Base-by-base conservation (phyloP, 768 basidiomycete genomes). In the Candolleomyces aberdarensis region DNA sequence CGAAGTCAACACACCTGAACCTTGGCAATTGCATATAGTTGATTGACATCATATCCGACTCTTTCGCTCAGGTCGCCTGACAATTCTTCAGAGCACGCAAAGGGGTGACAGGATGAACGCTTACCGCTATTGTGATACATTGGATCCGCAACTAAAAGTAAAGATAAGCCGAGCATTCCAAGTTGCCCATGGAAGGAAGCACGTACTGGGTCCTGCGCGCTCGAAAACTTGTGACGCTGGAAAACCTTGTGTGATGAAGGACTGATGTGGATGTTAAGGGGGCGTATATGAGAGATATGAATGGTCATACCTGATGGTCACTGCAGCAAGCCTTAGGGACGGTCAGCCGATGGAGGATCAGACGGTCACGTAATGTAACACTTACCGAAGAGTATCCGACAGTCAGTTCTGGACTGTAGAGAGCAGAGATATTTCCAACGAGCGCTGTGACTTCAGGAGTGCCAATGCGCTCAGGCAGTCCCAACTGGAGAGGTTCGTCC, bases 141-240 rank as follows among this genome's bases (percentile, higher is more conserved):
- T 10, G 92, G 92, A 71, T 94, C 94, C 17, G 81, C 86, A 69
- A 97, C 94, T 86, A 61, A 41, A 56, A 46, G 41, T 52, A 9
- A 54, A 36, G 31, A 31, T 26, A 19, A 56, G 36, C 11, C 36
- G 53, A 31, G 43, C 10, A 6, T 31, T 36, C 1, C 14, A 7
- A n/a, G 26, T 52, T 22, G 43, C 55, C 39, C 29, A 17, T 26
- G 19, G 47, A 20, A 15, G 64, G 56, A 14, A 50, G 26, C n/a
- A 72, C 83, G 57, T 66, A 86, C 84, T 85, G 10, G 83, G 85
- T 6, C 92, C 94, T 0, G 88, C 90, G 49, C 92, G 86, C 69
- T 96, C 94, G 67, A 94, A 96, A 17, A 96, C 84, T 65, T 92
- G 89, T 0, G 92, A 92, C 0, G 94, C 83, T 7, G 94, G 86